Evolutionary conservation across 2,329 filamentous ascomycete genomes (phyloP).

Genomic region (Neocatenulostroma microsporum): DNA sequence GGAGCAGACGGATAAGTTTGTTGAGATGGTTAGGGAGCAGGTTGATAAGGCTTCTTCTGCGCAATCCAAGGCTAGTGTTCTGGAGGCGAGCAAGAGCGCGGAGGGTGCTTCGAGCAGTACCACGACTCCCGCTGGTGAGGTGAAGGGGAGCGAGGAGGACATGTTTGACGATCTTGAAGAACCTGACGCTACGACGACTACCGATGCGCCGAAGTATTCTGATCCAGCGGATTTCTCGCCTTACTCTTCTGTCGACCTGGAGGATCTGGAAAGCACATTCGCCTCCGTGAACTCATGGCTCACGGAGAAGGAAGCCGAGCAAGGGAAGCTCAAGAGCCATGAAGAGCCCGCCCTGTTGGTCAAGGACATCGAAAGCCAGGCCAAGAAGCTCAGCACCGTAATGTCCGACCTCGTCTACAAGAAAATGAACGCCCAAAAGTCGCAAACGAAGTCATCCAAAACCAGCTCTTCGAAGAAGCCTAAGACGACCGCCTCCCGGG

Average conservation of each 20-base stretch:
- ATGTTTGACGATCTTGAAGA: constrained; percentile 79
- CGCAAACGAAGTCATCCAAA: constrained; percentile 27
- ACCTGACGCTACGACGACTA: constrained; percentile 43
- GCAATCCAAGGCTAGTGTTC: constrained; percentile 33
- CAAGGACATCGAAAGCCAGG: constrained; percentile 62
- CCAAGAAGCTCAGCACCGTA: constrained; percentile 62
- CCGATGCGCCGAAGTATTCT: constrained; percentile 30
- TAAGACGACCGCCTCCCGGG: no score
- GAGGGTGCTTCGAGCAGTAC: constrained; percentile 36
- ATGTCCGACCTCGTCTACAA: constrained; percentile 64
- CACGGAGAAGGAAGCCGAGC: constrained; percentile 58
- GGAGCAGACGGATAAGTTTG: constrained; percentile 61
- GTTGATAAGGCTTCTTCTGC: constrained; percentile 51
- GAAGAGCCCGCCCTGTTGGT: constrained; percentile 68
- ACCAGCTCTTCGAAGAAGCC: constrained; percentile 20
- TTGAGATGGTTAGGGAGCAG: constrained; percentile 61
- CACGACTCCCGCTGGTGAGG: no score
- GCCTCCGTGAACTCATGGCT: constrained; percentile 65
- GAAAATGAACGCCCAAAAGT: constrained; percentile 45
- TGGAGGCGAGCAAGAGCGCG: constrained; percentile 13
- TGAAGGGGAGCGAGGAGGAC: no score
- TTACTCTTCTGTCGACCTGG: constrained; percentile 67
- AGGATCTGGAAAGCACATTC: constrained; percentile 54
- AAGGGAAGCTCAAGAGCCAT: constrained; percentile 60
- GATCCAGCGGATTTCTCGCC: constrained; percentile 51